phyloP scores from a whole-genome alignment of 495 filamentous ascomycete species.

The Penicillium mononematosum region DNA sequence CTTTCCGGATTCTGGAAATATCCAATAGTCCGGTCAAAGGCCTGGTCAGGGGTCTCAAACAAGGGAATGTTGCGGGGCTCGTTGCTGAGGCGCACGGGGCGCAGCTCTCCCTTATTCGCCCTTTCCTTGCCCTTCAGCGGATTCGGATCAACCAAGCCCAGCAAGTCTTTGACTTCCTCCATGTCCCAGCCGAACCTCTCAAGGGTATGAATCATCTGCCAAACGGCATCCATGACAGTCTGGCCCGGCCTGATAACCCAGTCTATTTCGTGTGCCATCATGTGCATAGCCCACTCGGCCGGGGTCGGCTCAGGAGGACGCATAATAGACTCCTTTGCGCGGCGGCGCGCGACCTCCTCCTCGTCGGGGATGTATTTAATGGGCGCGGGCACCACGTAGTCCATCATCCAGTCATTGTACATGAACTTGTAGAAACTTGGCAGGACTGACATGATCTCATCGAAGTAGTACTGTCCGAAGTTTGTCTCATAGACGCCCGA shows the following conservation, averaged over 20 bases:
- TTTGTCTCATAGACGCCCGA: constrained; percentile 61
- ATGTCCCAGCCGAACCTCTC: background rate
- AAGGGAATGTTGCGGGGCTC: background rate
- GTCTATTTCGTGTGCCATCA: background rate
- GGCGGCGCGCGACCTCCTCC: background rate
- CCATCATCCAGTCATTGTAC: constrained; percentile 68
- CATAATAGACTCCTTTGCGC: background rate
- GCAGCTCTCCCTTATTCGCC: background rate
- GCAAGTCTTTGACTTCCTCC: constrained; percentile 13
- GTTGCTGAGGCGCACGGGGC: background rate
- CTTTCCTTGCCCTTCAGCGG: background rate
- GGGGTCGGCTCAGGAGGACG: background rate
- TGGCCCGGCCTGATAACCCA: too few relatives aligned
- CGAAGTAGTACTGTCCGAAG: constrained; percentile 60
- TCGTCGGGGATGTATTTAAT: constrained; percentile 16
- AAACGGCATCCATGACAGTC: background rate
- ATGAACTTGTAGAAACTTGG: constrained; percentile 60
- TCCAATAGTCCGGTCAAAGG: background rate
- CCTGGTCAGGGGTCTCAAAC: background rate
- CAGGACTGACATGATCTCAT: constrained; percentile 53
- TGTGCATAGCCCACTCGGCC: constrained; percentile 2
- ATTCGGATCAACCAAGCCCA: constrained; percentile 11
- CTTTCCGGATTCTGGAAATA: background rate
- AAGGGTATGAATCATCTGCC: background rate
- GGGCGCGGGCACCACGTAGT: constrained; percentile 57